Percentiles rank a stretch among this genome's conserved stretches.
Conservation (phyloP, 805 yeast species). For the Myxozyma mucilagina region DNA sequence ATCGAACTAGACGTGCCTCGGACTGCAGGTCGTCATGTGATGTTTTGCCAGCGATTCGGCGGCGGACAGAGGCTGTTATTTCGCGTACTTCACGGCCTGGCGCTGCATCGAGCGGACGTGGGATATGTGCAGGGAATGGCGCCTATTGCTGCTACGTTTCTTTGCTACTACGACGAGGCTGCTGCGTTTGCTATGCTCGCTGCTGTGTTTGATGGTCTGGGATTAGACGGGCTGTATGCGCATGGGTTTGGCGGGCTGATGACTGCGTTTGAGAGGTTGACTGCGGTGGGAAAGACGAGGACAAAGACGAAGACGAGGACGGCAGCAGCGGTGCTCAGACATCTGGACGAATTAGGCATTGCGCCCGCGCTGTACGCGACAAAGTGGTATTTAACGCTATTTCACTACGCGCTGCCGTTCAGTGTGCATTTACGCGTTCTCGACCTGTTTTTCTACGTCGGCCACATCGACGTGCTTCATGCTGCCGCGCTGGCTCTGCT, state of each 20-base stretch:
- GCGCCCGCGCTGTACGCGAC: constrained; percentile 31
- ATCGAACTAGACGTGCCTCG: constrained; percentile 35
- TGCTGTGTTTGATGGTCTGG: constrained; percentile 14
- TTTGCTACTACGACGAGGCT: constrained; percentile 35
- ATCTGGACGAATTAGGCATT: constrained; percentile 14
- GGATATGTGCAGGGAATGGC: constrained; percentile 45
- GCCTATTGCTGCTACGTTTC: constrained; percentile 48
- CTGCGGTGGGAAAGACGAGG: neutral
- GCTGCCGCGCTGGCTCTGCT: constrained; percentile 29
- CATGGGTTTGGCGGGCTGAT: constrained; percentile 26
- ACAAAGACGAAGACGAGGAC: too few relatives aligned
- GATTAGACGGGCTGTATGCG: constrained; percentile 21
- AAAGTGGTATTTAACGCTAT: constrained; percentile 33
- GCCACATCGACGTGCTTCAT: constrained; percentile 18
- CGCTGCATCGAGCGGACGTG: constrained; percentile 30
- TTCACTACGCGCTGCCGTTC: constrained; percentile 30
- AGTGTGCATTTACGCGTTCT: constrained; percentile 30
- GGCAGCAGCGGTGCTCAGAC: neutral
- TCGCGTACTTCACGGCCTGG: constrained; percentile 31
- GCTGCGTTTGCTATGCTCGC: constrained; percentile 27
- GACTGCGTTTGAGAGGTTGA: constrained; percentile 20
- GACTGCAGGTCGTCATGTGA: constrained; percentile 27
- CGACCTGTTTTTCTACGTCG: constrained; percentile 28
- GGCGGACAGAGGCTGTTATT: constrained; percentile 33
- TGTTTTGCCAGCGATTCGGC: constrained; percentile 30